Conservation (phyloP, 2,329 filamentous ascomycete genomes). For the Diaporthe capsici region DNA sequence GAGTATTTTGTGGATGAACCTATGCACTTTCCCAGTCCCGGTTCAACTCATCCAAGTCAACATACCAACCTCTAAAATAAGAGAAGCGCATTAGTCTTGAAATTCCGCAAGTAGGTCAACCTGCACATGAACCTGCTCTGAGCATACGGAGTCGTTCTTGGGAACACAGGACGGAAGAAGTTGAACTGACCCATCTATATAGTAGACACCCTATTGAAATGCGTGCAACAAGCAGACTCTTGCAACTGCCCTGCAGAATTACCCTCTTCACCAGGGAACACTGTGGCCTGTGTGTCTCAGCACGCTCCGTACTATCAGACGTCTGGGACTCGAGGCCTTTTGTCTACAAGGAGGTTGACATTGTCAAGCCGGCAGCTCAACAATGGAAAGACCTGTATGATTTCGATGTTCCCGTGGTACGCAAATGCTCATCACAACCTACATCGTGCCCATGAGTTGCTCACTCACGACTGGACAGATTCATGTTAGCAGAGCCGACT, state of each 20-base stretch:
- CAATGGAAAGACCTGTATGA: conserved; percentile 82
- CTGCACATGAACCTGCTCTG: neutral
- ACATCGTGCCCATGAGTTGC: too few species aligned
- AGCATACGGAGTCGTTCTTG: neutral
- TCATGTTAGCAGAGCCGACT: conserved; percentile 71
- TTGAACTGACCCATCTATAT: neutral
- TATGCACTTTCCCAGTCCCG: neutral
- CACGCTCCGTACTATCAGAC: conserved; percentile 76
- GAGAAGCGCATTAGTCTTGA: neutral
- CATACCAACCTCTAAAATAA: too few species aligned
- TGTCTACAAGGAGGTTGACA: conserved; percentile 77
- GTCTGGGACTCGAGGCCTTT: conserved; percentile 79
- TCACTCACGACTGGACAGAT: conserved; percentile 57
- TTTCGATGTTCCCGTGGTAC: conserved; percentile 85
- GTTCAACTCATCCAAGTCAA: neutral
- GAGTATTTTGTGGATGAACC: neutral
- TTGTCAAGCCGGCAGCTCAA: conserved; percentile 73
- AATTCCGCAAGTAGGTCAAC: neutral
- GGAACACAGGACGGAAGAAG: neutral
- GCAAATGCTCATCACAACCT: conserved; percentile 44
- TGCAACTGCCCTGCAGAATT: conserved; percentile 72
- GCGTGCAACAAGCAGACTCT: conserved; percentile 64
- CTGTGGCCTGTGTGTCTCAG: conserved; percentile 79
- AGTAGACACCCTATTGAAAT: conserved; percentile 52
- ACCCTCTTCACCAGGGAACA: conserved; percentile 82